Conservation (phyloP, 164 flowering plant species). For the Stephania japonica region DNA sequence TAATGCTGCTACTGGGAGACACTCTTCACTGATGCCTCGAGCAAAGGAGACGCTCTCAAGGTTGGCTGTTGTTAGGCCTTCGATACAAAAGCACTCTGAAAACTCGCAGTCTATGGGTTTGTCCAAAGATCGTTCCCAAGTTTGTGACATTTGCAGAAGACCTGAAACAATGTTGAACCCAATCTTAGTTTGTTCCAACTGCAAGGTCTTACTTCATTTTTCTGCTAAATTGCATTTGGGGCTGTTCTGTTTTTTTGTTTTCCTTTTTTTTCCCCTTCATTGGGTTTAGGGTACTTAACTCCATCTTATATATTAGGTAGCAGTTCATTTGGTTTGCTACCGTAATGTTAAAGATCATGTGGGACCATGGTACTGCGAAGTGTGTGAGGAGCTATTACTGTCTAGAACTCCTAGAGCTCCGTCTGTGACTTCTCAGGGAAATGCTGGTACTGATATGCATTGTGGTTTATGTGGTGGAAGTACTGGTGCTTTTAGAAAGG, state of each 20-base stretch:
- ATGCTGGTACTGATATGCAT: conserved; percentile 41
- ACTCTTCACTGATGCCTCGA: conserved; percentile 50
- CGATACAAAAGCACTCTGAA: conserved; percentile 49
- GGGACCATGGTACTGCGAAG: conserved; percentile 92
- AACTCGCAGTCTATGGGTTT: conserved; percentile 25
- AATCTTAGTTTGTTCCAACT: conserved; percentile 66
- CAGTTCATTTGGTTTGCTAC: conserved; percentile 90
- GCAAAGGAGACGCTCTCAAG: conserved; percentile 60
- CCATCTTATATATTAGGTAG: conserved; percentile 48
- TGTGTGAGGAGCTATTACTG: conserved; percentile 58
- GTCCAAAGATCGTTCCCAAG: conserved; percentile 48
- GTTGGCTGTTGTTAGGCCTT: conserved; percentile 39
- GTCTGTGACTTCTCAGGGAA: conserved; percentile 41
- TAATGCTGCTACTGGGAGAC: conserved; percentile 37
- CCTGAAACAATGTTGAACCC: conserved; percentile 64
- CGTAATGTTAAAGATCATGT: conserved; percentile 52
- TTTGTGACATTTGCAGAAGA: conserved; percentile 85
- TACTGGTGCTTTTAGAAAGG: conserved; percentile 87
- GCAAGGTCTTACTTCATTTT: conserved; percentile 63
- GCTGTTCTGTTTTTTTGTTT: background rate
- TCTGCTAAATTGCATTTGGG: background rate
- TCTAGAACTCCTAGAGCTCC: conserved; percentile 41
- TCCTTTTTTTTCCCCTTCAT: no score
- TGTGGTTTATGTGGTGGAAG: conserved; percentile 83
- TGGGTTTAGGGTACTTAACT: background rate